A percentile compares a stretch with the other conserved stretches of the same genome.
Conservation (phyloP, 139 green algal species). For the Choricystis sp. region DNA sequence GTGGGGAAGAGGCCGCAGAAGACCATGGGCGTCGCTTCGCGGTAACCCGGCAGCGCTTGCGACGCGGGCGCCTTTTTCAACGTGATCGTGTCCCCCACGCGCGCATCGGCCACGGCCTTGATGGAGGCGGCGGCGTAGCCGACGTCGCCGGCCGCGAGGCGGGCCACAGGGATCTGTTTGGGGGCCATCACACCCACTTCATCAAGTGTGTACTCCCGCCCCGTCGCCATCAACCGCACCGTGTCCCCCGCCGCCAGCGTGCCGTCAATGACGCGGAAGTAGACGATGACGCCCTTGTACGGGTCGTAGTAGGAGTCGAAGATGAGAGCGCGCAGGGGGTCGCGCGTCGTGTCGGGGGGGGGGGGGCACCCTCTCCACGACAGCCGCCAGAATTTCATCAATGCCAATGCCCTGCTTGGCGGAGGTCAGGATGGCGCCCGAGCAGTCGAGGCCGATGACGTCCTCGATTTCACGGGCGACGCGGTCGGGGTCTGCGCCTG, state of each 20-base stretch:
- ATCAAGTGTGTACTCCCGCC: slow-evolving; percentile 73
- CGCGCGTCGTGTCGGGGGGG: slow-evolving; percentile 35
- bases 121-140: slow-evolving; percentile 86
- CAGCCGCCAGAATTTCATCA: slow-evolving; percentile 76
- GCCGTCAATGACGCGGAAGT: slow-evolving; percentile 79
- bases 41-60: slow-evolving; percentile 46
- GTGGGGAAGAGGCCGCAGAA: slow-evolving; percentile 95
- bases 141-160: slow-evolving; percentile 76
- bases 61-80: slow-evolving; percentile 26
- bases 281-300: slow-evolving; percentile 73
- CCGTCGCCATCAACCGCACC: slow-evolving; percentile 80
- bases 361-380: slow-evolving; percentile 74
- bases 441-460: slow-evolving; percentile 83
- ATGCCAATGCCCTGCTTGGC: slow-evolving; percentile 75
- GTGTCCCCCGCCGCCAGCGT: slow-evolving; percentile 53
- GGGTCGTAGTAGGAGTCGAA: slow-evolving; percentile 97
- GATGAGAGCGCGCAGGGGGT: slow-evolving; percentile 75
- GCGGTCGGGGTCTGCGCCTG: slow-evolving; percentile 75
- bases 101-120: slow-evolving; percentile 74
- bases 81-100: slow-evolving; percentile 95
- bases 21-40: slow-evolving; percentile 86
- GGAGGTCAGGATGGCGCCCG: slow-evolving; percentile 43
- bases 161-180: slow-evolving; percentile 55
- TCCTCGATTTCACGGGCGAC: slow-evolving; percentile 91
- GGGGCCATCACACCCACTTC: slow-evolving; percentile 84